Evolutionary conservation across 768 basidiomycete species (phyloP), one percentile per base, ranked within the genome.

Genomic region (Leccinellum albellum): DNA sequence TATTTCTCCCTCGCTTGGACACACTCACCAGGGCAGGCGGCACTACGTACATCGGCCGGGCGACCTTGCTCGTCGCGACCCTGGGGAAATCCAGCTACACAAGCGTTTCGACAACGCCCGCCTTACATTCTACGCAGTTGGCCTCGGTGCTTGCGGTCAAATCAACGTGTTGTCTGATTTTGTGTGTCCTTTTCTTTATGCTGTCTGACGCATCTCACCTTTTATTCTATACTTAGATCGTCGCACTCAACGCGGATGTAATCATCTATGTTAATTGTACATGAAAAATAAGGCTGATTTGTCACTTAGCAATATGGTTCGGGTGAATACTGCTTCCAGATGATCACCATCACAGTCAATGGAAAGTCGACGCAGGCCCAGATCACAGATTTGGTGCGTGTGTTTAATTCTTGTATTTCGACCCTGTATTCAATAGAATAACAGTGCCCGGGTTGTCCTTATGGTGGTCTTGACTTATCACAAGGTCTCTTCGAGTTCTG

Each of bases 381-480:
- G 6, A 82, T 92, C 60, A 75, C 74, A 61, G 91, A 93, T 59
- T 72, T 79, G 74, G 87, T 86, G 42, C 28, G 66, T 59, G 5
- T 54, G 50, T 53, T 31, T 29, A 50, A 10, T 45, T 24, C 28
- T 21, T 45, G 8, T 13, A 8, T 26, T 44, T 46, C 8, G 31
- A 52, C 12, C 20, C 40, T 20, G 20, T 40, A 40, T 40, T 12
- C 10, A 40, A 35, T 50, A 12, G 4, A 28, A 53, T 12, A 24
- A 54, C 56, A 88, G 82, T 90, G 89, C 64, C 84, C 85, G 10
- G 81, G 81, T 31, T 92, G 90, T 69, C 82, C 83, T 3, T 75
- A 66, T 35, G 78, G 73, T 28, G 89, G 84, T 37, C 82, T 92
- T 28, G 91, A 93, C 72, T 71, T 91, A 48, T 84, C 85, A 12